Evolutionary conservation across 2,329 filamentous ascomycete genomes (phyloP), one percentile per base, ranked within the genome.

Genomic region (Alternaria gansuensis): DNA sequence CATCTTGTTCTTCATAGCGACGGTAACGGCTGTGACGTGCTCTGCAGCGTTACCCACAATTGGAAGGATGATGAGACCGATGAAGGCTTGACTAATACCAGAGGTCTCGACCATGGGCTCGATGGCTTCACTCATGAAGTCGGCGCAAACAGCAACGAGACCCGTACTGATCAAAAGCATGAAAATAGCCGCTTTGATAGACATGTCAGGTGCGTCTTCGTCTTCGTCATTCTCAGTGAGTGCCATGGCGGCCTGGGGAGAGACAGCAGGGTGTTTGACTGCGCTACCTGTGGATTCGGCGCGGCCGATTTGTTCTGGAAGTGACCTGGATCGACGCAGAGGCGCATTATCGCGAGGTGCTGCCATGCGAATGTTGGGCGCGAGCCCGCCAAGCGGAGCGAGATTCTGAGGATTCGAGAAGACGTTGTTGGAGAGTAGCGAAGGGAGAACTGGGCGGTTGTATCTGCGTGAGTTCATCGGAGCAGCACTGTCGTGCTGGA

Each of bases 31-130:
- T 0, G 90, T 93, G 21, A 90, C 89, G 80, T 93, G 90, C 79
- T 93, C 90, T 13, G 90, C 90, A 2, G 90, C 90, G 69, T 93
- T 93, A 37, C 90, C 90, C n/a, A 93, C 90, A 67, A 93, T 92
- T 8, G 90, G 90, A 4, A 94, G 80, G 51, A 94, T 86, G 67
- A 94, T 93, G 10, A 93, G 83, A 68, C 91, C 91, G 61, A 93
- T 88, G 64, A 94, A 93, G 33, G 90, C 89, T 71, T 91, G 84
- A 62, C 85, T 90, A 59, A 93, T 81, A 11, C 78, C 79, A 13
- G 85, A 87, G 3, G 81, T 77, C 17, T 81, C 78, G 2, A 90
- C 86, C 76, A 93, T 87, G 5, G 82, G 82, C 51, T 90, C 86
- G 65, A 93, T 93, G 36, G 88, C 87, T 63, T 87, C 85, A 28